Evolutionary conservation across 805 yeast genomes (phyloP), one percentile per base, ranked within the genome.

Genomic region (Suhomyces canberraensis): DNA sequence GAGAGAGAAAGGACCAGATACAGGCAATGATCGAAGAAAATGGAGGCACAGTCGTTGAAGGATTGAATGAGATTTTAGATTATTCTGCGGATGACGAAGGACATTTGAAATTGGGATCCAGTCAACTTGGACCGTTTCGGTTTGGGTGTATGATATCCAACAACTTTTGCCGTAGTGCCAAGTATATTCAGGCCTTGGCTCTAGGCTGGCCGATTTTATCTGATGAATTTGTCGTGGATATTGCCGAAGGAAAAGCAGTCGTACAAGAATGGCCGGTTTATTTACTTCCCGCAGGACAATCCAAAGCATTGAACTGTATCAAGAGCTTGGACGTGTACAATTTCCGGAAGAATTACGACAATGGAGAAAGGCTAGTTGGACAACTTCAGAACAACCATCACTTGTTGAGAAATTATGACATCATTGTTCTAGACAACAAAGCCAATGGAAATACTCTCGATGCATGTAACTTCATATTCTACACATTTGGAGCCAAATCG

Each of bases 151-250:
- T 85, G 22, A 59, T 89, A 1, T 71, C 91, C 0, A 71, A 71
- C 25, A 69, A 68, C 20, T 71, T 74, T 39, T 67, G 76, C 14
- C 64, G 96, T 25, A 85, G 89, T 32, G 70, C 80, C 7, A 89
- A 88, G 51, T 89, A 83, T 53, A 54, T 89, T 8, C 93, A 86
- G 50, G 78, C 83, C 2, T 56, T 88, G 13, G 85, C 91, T 0
- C 52, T 88, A 29, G 90, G 91, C 2, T 88, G 95, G 95, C 97
- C 97, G 2, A 73, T 84, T 14, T 51, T 89, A 20, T 79, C 86
- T 3, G 72, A 74, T 38, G 52, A 59, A 7, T 88, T 74, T 45
- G 62, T 87, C 3, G 52, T 56, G 4, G 82, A 80, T 40, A 71
- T 82, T 38, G 47, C 75, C 2, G 45, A 51, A 1, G 51, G 52